Conservation (phyloP, 1,139 yeast species). For the Kodamaea arcana region DNA sequence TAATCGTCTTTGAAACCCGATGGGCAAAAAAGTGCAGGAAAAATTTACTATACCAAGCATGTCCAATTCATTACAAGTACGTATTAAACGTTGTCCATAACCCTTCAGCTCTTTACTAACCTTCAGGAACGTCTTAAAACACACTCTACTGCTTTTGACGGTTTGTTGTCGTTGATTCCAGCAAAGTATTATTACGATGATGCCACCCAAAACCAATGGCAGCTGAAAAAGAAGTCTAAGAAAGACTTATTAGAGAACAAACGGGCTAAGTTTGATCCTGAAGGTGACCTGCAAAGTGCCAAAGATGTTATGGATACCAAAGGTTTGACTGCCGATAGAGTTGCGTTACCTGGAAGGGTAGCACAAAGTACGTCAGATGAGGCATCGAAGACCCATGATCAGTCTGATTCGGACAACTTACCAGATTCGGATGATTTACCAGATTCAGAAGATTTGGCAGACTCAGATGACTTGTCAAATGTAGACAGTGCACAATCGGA, state of each 20-base stretch:
- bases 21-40: slow-evolving; percentile 7
- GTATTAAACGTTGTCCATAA: slow-evolving; percentile 20
- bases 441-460: not conserved
- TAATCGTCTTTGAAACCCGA: slow-evolving; percentile 2
- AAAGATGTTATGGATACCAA: slow-evolving; percentile 59
- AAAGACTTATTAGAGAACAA: slow-evolving; percentile 60
- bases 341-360: slow-evolving; percentile 44
- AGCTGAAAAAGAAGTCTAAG: slow-evolving; percentile 71
- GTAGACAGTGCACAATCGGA: slow-evolving; percentile 59
- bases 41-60: slow-evolving; percentile 14
- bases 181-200: slow-evolving; percentile 86
- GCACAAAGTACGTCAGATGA: slow-evolving; percentile 11
- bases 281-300: slow-evolving; percentile 57
- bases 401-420: slow-evolving; percentile 9
- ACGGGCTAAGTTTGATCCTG: slow-evolving; percentile 74
- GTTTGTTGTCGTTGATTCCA: slow-evolving; percentile 84
- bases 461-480: slow-evolving; percentile 56
- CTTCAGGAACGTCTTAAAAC: slow-evolving; percentile 72
- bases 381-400: no score
- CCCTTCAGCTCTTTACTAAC: no score
- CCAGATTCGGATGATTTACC: slow-evolving; percentile 6
- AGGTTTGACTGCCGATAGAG: slow-evolving; percentile 56
- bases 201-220: slow-evolving; percentile 84
- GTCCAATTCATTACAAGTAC: slow-evolving; percentile 51
- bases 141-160: slow-evolving; percentile 86